Evolutionary conservation across 2,329 filamentous ascomycete species (phyloP).

Genomic region (Beauveria caledonica): DNA sequence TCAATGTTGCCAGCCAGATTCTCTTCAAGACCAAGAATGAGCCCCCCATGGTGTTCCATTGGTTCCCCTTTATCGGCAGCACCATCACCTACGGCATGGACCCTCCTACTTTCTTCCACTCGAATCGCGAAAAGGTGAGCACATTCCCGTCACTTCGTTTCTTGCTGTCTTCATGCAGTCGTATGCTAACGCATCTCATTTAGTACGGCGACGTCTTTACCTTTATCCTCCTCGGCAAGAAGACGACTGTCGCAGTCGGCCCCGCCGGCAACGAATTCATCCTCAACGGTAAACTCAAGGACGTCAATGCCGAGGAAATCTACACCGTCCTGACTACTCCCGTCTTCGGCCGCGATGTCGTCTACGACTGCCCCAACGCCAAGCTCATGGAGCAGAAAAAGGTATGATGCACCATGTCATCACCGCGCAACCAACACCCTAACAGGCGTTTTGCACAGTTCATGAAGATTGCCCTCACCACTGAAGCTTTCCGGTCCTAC

Average conservation of each 20-base stretch:
- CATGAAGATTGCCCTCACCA: constrained; percentile 73
- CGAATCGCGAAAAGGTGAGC: constrained; percentile 64
- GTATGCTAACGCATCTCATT: constrained; percentile 37
- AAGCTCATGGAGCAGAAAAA: constrained; percentile 97
- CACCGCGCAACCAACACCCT: constrained; percentile 5
- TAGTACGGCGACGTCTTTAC: constrained; percentile 79
- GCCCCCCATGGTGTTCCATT: constrained; percentile 73
- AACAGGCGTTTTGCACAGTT: constrained; percentile 40
- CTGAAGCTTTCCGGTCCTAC: constrained; percentile 65
- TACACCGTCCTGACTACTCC: constrained; percentile 68
- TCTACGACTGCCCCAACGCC: constrained; percentile 84
- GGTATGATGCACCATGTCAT: constrained; percentile 36
- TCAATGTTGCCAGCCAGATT: constrained; percentile 76
- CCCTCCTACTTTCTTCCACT: constrained; percentile 78
- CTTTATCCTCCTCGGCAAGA: constrained; percentile 80
- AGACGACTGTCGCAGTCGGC: constrained; percentile 78
- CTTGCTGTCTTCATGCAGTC: background rate
- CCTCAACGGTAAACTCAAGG: constrained; percentile 81
- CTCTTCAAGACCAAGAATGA: constrained; percentile 76
- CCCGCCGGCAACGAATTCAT: constrained; percentile 84
- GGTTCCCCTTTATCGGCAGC: constrained; percentile 77
- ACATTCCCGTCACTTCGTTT: background rate
- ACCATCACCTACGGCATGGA: constrained; percentile 94
- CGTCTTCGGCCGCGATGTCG: constrained; percentile 75
- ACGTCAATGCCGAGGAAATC: constrained; percentile 85